A percentile compares a stretch with the other conserved stretches of the same genome.
These are phyloP conservation scores for Trichosporon coremiiforme DNA, from an alignment of 1,284 basidiomycete species.

Conservation along the genomic window DNA sequence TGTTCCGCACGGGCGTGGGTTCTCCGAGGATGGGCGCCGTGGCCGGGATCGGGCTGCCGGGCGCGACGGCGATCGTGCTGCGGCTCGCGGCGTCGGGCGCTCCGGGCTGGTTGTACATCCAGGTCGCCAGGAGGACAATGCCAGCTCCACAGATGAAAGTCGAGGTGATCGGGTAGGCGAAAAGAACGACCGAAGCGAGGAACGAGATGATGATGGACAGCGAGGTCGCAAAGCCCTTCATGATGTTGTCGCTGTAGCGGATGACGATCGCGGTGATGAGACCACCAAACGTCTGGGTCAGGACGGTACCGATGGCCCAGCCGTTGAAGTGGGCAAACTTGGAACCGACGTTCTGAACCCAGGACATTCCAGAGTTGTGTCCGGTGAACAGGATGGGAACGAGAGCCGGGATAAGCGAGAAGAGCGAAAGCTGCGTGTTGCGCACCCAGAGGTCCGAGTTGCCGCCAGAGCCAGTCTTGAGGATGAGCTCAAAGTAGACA, in stretches of 20 bases:
- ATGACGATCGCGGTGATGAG: slow-evolving; percentile 76
- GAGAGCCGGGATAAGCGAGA: slow-evolving; percentile 87
- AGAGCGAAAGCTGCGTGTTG: slow-evolving; percentile 93
- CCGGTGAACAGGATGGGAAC: slow-evolving; percentile 72
- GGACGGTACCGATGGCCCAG: slow-evolving; percentile 89
- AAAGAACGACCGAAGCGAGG: slow-evolving; percentile 81
- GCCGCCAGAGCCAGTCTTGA: slow-evolving; percentile 68
- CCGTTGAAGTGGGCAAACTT: slow-evolving; percentile 65
- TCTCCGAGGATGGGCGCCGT: slow-evolving; percentile 54
- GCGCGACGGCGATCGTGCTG: slow-evolving; percentile 46
- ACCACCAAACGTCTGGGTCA: slow-evolving; percentile 85
- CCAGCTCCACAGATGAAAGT: slow-evolving; percentile 79
- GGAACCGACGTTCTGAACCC: slow-evolving; percentile 39
- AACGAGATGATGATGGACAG: slow-evolving; percentile 91
- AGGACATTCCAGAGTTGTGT: slow-evolving; percentile 45
- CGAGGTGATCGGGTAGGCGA: slow-evolving; percentile 81
- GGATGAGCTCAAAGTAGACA: slow-evolving; percentile 97
- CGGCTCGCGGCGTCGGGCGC: slow-evolving; percentile 36
- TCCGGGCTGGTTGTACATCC: slow-evolving; percentile 76
- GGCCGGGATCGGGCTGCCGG: slow-evolving; percentile 51
- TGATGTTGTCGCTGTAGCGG: slow-evolving; percentile 60
- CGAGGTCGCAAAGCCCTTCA: slow-evolving; percentile 90
- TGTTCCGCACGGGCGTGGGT: slow-evolving; percentile 27
- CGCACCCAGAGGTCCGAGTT: slow-evolving; percentile 83
- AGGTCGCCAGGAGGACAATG: slow-evolving; percentile 82